A percentile compares a stretch with the other conserved stretches of the same genome.
Conservation (phyloP, 805 yeast species). For the Candida corydali region DNA sequence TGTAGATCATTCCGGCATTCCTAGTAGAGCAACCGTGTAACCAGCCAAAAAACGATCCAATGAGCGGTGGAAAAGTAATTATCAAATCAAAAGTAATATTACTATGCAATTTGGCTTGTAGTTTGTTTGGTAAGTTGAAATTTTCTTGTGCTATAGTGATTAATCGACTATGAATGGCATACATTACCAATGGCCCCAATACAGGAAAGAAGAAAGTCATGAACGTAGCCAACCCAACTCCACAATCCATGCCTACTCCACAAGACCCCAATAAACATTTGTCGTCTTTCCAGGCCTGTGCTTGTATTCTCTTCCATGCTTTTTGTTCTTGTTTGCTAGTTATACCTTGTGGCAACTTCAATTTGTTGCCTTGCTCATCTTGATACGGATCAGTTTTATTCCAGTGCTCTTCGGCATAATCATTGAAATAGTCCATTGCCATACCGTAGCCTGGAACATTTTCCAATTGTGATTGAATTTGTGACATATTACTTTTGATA, state of each 20-base stretch:
- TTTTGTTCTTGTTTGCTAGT: constrained; percentile 50
- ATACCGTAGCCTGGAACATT: constrained; percentile 55
- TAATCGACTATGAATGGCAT: constrained; percentile 68
- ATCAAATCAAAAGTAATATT: constrained; percentile 72
- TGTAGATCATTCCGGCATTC: constrained; percentile 77
- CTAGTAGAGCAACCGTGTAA: constrained; percentile 82
- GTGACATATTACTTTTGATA: constrained; percentile 14
- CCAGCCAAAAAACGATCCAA: constrained; percentile 80
- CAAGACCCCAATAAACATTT: constrained; percentile 77
- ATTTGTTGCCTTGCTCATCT: constrained; percentile 54
- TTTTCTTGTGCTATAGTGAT: constrained; percentile 55
- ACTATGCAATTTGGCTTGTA: constrained; percentile 68
- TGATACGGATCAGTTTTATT: constrained; percentile 65
- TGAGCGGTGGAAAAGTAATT: constrained; percentile 71
- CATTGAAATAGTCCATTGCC: constrained; percentile 58
- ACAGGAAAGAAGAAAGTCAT: constrained; percentile 65
- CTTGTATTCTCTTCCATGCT: constrained; percentile 70
- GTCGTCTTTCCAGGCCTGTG: constrained; percentile 85
- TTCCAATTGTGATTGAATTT: constrained; percentile 24
- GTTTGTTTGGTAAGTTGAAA: constrained; percentile 52
- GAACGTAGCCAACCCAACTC: constrained; percentile 75
- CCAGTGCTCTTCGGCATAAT: constrained; percentile 60
- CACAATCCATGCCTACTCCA: constrained; percentile 60
- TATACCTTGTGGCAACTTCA: constrained; percentile 57
- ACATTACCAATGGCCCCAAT: constrained; percentile 83